Percentiles rank a stretch among this genome's conserved stretches.
Conservation (phyloP, 192 early-diverging fungal genomes). For the Powellomyces hirtus region DNA sequence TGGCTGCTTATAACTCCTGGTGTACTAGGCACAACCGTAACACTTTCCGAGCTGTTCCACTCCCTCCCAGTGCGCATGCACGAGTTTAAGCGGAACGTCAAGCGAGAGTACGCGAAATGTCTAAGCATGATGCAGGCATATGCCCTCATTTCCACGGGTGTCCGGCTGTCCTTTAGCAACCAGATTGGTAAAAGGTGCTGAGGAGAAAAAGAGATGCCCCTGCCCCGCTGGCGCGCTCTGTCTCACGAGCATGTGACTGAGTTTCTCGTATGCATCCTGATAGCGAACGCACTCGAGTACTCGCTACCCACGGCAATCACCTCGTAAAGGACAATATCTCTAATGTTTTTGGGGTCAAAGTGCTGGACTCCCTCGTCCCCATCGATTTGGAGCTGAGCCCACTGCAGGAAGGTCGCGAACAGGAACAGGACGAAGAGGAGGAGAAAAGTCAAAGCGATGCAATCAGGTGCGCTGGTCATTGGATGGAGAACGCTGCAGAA, state of each 20-base stretch:
- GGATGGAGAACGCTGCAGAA: too few species aligned
- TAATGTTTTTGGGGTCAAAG: conserved; percentile 73
- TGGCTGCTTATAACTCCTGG: too few species aligned
- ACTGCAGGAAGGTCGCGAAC: too few species aligned
- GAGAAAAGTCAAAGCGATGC: too few species aligned
- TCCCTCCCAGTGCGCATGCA: conserved; percentile 79
- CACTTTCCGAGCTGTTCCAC: conserved; percentile 73
- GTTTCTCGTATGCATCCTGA: background rate
- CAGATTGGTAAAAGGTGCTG: conserved; percentile 55
- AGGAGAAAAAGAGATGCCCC: background rate
- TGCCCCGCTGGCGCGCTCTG: background rate
- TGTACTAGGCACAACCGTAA: conserved; percentile 75
- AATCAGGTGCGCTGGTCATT: too few species aligned
- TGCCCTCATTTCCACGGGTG: conserved; percentile 67
- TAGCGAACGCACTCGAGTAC: conserved; percentile 47
- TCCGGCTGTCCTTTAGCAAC: conserved; percentile 65
- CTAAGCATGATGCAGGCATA: conserved; percentile 81
- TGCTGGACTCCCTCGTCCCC: conserved; percentile 33
- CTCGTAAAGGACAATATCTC: conserved; percentile 66
- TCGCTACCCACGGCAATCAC: conserved; percentile 63
- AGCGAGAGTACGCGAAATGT: conserved; percentile 74
- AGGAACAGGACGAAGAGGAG: too few species aligned
- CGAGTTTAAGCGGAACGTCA: conserved; percentile 83
- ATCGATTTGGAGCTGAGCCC: conserved; percentile 48
- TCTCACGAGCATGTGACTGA: background rate